phyloP scores from a whole-genome alignment of 192 early-diverging fungal genomes.

The Podila minutissima region DNA sequence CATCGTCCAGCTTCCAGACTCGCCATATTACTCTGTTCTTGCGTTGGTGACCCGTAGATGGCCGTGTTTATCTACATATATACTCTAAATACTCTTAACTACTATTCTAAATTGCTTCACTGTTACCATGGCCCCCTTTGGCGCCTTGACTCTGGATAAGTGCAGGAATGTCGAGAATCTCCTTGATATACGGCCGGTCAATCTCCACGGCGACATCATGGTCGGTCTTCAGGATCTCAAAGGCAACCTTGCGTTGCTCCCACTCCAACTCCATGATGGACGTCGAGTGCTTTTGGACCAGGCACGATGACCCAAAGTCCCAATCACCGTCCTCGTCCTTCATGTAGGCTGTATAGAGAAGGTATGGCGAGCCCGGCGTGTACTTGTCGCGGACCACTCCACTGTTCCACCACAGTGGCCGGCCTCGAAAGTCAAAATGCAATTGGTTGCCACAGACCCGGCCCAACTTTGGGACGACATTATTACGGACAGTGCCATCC shows the following conservation, averaged over 20 bases:
- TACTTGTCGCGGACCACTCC: constrained; percentile 58
- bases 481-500: background rate
- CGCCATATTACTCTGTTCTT: too few relatives aligned
- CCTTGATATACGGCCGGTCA: constrained; percentile 5
- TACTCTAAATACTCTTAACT: too few relatives aligned
- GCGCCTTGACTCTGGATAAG: constrained; percentile 20
- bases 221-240: constrained; percentile 25
- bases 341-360: constrained; percentile 41
- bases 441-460: constrained; percentile 58
- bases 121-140: constrained; percentile 41
- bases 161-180: constrained; percentile 29
- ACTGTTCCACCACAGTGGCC: constrained; percentile 63
- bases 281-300: constrained; percentile 43
- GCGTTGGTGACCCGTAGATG: too few relatives aligned
- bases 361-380: constrained; percentile 19
- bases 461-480: constrained; percentile 14
- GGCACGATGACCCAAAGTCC: constrained; percentile 55
- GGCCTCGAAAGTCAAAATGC: constrained; percentile 52
- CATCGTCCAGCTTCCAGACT: too few relatives aligned
- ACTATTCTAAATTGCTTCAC: constrained; percentile 18
- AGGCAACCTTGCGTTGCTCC: constrained; percentile 33
- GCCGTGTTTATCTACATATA: too few relatives aligned
- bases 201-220: constrained; percentile 20
- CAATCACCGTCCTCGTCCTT: constrained; percentile 55
- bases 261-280: constrained; percentile 48